Base-by-base conservation (phyloP, 1,284 basidiomycete species). In the Malassezia brasiliensis region DNA sequence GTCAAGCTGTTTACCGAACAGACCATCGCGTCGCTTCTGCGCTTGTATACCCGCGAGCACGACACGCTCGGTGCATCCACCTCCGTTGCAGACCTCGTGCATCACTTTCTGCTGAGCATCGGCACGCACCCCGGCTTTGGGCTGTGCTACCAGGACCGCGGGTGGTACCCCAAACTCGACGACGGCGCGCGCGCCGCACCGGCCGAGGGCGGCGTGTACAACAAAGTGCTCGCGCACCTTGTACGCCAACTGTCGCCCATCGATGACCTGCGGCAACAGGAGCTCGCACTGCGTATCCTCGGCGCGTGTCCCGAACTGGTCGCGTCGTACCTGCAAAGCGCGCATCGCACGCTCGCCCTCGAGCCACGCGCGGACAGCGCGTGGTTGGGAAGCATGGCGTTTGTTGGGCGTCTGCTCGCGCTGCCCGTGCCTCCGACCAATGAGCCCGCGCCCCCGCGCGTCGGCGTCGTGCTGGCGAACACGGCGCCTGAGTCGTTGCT, bases 21-120 rank as follows among this genome's bases (percentile, higher is more conserved):
- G 58, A 56, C 62, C 1, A 65, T 60, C 49, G 59, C 63, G n/a
- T 60, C 63, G 39, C 56, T 73, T 4, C 47, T 71, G 1, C 56
- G 60, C 37, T 59, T 72, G 25, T 72, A 72, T 41, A 46, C 60
- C 31, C 60, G 69, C 22, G 64, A 68, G 31, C 39, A 62, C 2
- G 66, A 69, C 41, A 52, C 58, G 9, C 53, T 70, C 22, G 35
- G 46, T 5, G 52, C 50, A 28, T 56, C 37, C 40, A 63, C 47
- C 59, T 61, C 60, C 11, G 65, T 88, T 0, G 87, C 87, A 0
- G 85, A 93, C 59, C 79, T 94, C 6, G 84, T 82, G 0, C 86
- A 89, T 61, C 88, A 90, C 66, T 94, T 94, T 72, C 77, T 96
- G 5, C 80, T 93, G 40, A 86, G 85, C 9, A 82, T 90, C n/a